Conservation (phyloP, 2,329 filamentous ascomycete genomes). For the Geosmithia morbida region DNA sequence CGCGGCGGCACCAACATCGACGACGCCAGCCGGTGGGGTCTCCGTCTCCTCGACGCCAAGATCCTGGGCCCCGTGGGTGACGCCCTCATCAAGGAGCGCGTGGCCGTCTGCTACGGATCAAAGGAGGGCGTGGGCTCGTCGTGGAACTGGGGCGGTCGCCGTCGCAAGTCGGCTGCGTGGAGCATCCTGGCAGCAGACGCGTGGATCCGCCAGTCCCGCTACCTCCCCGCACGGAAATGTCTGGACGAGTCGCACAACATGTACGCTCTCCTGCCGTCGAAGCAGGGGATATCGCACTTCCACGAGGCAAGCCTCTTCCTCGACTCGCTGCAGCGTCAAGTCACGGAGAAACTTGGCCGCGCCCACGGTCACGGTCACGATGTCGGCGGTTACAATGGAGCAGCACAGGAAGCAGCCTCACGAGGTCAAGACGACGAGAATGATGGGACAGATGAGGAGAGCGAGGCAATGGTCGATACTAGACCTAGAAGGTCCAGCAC, state of each 20-base stretch:
- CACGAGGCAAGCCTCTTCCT: conserved; percentile 35
- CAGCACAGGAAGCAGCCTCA: neutral
- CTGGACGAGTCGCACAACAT: conserved; percentile 52
- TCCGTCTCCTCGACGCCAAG: conserved; percentile 63
- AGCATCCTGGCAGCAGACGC: conserved; percentile 67
- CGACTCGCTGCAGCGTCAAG: conserved; percentile 30
- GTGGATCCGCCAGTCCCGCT: conserved; percentile 68
- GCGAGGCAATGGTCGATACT: conserved; percentile 30
- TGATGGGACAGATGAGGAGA: conserved; percentile 30
- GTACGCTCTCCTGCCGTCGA: conserved; percentile 34
- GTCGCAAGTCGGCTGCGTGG: conserved; percentile 83
- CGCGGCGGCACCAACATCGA: conserved; percentile 70
- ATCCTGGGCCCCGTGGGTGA: conserved; percentile 64
- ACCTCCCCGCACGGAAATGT: conserved; percentile 63
- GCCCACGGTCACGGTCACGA: conserved; percentile 1
- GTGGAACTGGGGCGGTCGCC: conserved; percentile 54
- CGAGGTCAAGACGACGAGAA: conserved; percentile 16
- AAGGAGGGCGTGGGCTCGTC: conserved; percentile 49
- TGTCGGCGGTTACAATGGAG: neutral
- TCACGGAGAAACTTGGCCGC: conserved; percentile 30
- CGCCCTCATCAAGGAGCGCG: conserved; percentile 71
- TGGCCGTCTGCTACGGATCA: conserved; percentile 70
- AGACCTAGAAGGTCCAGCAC: conserved; percentile 38
- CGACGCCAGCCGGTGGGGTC: conserved; percentile 76
- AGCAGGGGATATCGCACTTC: conserved; percentile 38